Percentiles rank a stretch among this genome's conserved stretches.
phyloP scores from a whole-genome alignment of 768 basidiomycete species.

The Mycena rebaudengoi region DNA sequence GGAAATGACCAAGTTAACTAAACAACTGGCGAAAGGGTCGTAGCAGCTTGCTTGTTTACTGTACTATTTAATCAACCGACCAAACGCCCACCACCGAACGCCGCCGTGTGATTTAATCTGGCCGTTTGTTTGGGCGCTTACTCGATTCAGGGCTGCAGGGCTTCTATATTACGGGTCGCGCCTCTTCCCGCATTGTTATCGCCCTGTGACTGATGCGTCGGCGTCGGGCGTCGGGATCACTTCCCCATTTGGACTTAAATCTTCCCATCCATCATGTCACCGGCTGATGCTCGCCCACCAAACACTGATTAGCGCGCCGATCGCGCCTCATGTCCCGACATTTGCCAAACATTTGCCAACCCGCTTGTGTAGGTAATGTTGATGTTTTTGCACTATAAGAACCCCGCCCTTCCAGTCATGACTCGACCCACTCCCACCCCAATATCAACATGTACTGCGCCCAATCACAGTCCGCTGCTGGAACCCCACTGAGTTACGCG shows the following conservation, averaged over 20 bases:
- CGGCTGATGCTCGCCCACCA: not conserved
- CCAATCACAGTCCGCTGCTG: conserved; percentile 5
- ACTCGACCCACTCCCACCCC: conserved; percentile 15
- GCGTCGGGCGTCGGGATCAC: no score
- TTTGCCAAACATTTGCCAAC: not conserved
- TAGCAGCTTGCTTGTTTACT: not conserved
- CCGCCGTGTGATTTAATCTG: conserved; percentile 2
- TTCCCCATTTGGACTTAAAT: not conserved
- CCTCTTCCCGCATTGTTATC: no score
- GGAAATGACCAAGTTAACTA: conserved; percentile 45
- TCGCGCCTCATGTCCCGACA: not conserved
- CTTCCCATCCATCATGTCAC: not conserved
- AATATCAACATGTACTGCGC: conserved; percentile 7
- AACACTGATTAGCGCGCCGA: not conserved
- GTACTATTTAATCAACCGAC: not conserved
- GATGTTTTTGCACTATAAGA: conserved; percentile 11
- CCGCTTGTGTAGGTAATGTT: conserved; percentile 1
- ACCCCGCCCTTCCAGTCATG: not conserved
- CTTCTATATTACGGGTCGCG: no score
- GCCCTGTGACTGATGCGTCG: no score
- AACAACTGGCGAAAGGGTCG: conserved; percentile 21
- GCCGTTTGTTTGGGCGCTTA: no score
- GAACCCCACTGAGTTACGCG: conserved; percentile 11
- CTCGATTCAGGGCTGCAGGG: no score
- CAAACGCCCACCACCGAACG: not conserved